Conservation (phyloP, 257 asterid species). For the Solanum tarijense region DNA sequence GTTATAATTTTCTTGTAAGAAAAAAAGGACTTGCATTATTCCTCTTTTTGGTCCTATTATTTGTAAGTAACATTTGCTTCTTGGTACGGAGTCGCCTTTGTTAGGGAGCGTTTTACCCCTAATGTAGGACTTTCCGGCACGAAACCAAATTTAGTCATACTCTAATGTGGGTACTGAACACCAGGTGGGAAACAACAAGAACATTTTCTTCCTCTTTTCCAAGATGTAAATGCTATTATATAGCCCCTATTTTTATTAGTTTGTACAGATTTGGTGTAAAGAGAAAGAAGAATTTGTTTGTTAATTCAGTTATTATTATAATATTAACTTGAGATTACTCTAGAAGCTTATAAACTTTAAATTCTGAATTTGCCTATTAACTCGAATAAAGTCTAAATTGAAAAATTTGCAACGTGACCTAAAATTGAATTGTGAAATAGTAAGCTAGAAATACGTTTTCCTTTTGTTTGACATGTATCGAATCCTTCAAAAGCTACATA, state of each 20-base stretch:
- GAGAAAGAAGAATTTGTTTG: neutral
- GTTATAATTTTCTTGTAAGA: neutral
- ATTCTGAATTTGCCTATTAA: too few relatives aligned
- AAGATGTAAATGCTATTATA: neutral
- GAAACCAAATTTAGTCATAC: accelerated
- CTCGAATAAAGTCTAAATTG: too few relatives aligned
- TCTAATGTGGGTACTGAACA: too few relatives aligned
- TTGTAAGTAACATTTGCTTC: neutral
- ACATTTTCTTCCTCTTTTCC: neutral
- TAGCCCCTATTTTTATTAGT: neutral
- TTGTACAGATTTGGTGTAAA: neutral
- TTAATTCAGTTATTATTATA: too few relatives aligned
- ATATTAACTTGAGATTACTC: too few relatives aligned
- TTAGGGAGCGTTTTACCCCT: accelerated
- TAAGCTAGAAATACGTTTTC: neutral
- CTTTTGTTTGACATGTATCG: neutral
- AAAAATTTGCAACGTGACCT: neutral
- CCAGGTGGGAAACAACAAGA: too few relatives aligned
- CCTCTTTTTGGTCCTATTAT: neutral
- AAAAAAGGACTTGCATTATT: neutral
- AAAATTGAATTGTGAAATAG: neutral
- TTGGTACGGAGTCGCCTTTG: accelerated
- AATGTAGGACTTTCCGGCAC: accelerated
- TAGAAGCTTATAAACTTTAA: too few relatives aligned
- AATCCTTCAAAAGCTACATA: neutral